These are phyloP conservation scores for Neonectria faginata DNA, from an alignment of 2,329 filamentous ascomycete species.

Conservation along the genomic window DNA sequence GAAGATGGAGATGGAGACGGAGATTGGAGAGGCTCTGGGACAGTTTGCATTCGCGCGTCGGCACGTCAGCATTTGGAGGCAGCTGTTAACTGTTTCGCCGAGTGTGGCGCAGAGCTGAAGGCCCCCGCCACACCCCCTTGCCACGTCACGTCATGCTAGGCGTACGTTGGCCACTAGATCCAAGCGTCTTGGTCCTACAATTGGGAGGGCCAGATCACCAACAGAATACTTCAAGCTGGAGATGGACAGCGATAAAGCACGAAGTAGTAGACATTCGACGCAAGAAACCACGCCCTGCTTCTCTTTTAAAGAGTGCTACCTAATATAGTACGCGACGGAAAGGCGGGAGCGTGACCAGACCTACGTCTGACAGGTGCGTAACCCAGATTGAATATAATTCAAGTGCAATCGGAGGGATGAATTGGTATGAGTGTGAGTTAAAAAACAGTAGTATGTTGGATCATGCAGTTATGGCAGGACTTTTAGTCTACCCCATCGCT, in stretches of 20 bases:
- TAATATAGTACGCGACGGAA: background rate
- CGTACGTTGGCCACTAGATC: slow-evolving; percentile 18
- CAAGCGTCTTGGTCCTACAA: slow-evolving; percentile 1
- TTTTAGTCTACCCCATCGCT: background rate
- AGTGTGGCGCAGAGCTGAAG: slow-evolving; percentile 38
- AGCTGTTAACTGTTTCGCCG: slow-evolving; percentile 41
- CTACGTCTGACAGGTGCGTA: background rate
- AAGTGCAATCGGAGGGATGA: background rate
- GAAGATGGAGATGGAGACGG: slow-evolving; percentile 32
- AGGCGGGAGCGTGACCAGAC: background rate
- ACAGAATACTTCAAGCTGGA: no score
- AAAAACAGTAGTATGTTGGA: background rate
- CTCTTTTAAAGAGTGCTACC: background rate
- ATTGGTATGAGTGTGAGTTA: background rate
- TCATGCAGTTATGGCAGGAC: no score
- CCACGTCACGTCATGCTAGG: slow-evolving; percentile 28
- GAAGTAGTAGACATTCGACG: background rate
- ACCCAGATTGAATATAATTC: background rate
- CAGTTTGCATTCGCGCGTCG: slow-evolving; percentile 41
- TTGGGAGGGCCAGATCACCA: background rate
- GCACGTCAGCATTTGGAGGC: slow-evolving; percentile 45
- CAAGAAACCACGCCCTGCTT: background rate
- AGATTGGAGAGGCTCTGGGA: slow-evolving; percentile 37
- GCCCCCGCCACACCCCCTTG: slow-evolving; percentile 39
- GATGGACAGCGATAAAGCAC: background rate